Conservation (phyloP, 768 basidiomycete species). For the Neoboletus magnificus region DNA sequence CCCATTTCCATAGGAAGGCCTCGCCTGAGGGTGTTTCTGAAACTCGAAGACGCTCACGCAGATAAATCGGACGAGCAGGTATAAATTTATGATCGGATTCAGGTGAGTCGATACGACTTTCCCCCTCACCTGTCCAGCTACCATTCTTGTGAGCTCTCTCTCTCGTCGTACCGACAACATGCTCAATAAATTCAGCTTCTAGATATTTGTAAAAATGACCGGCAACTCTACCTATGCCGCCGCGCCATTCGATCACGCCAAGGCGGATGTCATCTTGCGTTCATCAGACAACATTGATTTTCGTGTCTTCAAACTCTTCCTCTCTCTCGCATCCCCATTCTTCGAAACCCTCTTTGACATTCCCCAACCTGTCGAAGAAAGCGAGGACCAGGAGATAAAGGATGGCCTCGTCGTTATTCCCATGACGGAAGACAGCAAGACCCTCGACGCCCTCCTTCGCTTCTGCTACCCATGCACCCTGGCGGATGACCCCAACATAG, state of each 20-base stretch:
- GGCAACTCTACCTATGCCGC: slow-evolving; percentile 2
- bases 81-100: too few relatives aligned
- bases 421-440: slow-evolving; percentile 21
- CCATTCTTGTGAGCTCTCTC: too few relatives aligned
- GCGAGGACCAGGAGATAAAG: too few relatives aligned
- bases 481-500: neutral
- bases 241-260: slow-evolving; percentile 18
- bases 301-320: slow-evolving; percentile 31
- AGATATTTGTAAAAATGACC: neutral
- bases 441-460: slow-evolving; percentile 23
- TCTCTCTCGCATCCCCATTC: slow-evolving; percentile 33
- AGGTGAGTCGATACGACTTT: too few relatives aligned
- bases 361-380: too few relatives aligned
- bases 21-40: too few relatives aligned
- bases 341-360: slow-evolving; percentile 25
- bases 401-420: slow-evolving; percentile 21
- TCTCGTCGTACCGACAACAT: too few relatives aligned
- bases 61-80: too few relatives aligned
- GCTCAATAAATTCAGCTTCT: neutral
- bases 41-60: too few relatives aligned
- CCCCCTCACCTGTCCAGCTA: too few relatives aligned
- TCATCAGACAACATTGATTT: slow-evolving; percentile 31
- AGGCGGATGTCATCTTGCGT: slow-evolving; percentile 24
- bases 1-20: too few relatives aligned
- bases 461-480: slow-evolving; percentile 28